Conservation (phyloP, 441 rosid genomes). For the Croton laevigatus region DNA sequence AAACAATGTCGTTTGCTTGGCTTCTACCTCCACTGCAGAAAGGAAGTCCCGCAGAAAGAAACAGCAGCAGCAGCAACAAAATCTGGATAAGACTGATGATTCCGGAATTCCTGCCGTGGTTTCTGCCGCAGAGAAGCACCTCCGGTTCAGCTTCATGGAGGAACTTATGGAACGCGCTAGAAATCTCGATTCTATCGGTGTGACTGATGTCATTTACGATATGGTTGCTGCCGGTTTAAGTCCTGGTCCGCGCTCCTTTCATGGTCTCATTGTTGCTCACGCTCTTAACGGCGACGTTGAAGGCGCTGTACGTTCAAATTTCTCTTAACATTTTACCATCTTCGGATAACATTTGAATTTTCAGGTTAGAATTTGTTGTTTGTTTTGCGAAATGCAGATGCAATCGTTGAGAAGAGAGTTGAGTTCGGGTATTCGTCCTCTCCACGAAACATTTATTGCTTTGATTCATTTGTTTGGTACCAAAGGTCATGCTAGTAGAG, state of each 20-base stretch:
- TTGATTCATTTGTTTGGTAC: conserved; percentile 71
- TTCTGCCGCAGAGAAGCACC: conserved; percentile 81
- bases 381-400: conserved; percentile 49
- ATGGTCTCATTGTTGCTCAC: conserved; percentile 79
- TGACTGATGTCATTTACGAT: conserved; percentile 76
- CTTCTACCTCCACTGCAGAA: conserved; percentile 42
- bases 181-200: conserved; percentile 59
- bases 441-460: conserved; percentile 78
- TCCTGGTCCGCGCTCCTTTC: conserved; percentile 95
- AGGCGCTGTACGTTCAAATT: conserved; percentile 66
- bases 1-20: conserved; percentile 20
- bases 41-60: conserved; percentile 48
- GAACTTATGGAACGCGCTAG: conserved; percentile 83
- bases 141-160: conserved; percentile 87
- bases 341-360: not conserved
- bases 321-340: not conserved
- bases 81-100: conserved; percentile 18
- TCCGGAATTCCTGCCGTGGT: conserved; percentile 26
- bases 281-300: conserved; percentile 63
- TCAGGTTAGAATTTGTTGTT: not conserved
- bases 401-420: conserved; percentile 81
- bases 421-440: conserved; percentile 74
- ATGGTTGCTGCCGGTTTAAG: conserved; percentile 91
- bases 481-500: conserved; percentile 65
- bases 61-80: conserved; percentile 35